Percentiles rank a stretch among this genome's conserved stretches.
phyloP scores from a whole-genome alignment of 1,284 basidiomycete genomes.

The Melanopsichium pennsylvanicum region DNA sequence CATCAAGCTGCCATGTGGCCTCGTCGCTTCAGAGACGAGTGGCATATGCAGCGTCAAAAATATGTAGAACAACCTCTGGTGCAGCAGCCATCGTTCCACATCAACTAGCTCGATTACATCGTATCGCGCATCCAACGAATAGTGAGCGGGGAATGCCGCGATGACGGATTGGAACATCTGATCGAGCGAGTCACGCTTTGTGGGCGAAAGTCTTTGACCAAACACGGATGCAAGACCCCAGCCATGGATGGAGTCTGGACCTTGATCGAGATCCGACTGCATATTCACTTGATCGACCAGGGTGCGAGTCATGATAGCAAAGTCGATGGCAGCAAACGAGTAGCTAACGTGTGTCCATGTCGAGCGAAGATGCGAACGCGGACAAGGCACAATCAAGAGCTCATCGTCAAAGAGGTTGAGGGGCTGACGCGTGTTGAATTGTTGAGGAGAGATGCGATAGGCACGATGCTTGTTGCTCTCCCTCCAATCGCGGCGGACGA shows the following conservation, averaged over 20 bases:
- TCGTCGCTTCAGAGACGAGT: constrained; percentile 21
- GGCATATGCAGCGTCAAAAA: constrained; percentile 40
- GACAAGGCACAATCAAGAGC: constrained; percentile 15
- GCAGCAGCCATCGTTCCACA: constrained; percentile 37
- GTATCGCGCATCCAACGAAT: constrained; percentile 34
- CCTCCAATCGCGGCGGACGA: constrained; percentile 33
- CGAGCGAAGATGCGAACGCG: constrained; percentile 25
- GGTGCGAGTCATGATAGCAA: constrained; percentile 31
- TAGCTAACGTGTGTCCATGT: constrained; percentile 43
- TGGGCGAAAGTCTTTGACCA: constrained; percentile 20
- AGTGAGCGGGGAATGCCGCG: constrained; percentile 32
- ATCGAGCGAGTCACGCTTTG: constrained; percentile 32
- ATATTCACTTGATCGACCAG: constrained; percentile 38
- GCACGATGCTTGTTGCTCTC: constrained; percentile 26
- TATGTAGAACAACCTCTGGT: constrained; percentile 32
- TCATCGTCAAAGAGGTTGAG: constrained; percentile 42
- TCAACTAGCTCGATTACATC: constrained; percentile 19
- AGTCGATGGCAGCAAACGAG: constrained; percentile 26
- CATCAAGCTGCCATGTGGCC: constrained; percentile 36
- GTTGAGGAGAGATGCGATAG: constrained; percentile 28
- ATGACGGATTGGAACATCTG: constrained; percentile 30
- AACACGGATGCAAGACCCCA: constrained; percentile 34
- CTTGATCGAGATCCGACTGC: constrained; percentile 18
- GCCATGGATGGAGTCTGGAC: constrained; percentile 6
- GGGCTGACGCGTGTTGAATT: constrained; percentile 36